Evolutionary conservation across 805 yeast species (phyloP).

Genomic region (Spathaspora boniae): DNA sequence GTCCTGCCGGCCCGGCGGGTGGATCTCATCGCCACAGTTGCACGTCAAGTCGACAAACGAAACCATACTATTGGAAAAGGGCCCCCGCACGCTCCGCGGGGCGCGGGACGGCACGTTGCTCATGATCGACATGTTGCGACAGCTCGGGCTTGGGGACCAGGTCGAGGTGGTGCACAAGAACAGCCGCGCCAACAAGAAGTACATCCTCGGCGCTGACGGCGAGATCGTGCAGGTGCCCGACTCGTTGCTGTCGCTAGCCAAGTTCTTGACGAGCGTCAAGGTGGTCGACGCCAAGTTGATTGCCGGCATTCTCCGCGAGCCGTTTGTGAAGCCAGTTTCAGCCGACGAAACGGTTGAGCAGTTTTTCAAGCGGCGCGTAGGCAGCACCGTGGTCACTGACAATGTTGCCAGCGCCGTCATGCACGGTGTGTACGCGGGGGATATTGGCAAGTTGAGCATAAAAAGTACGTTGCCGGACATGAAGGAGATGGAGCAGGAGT

Average conservation of each 20-base stretch:
- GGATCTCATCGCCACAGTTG: conserved; percentile 54
- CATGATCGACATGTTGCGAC: conserved; percentile 55
- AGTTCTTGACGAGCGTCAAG: conserved; percentile 24
- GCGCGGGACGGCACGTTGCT: conserved; percentile 73
- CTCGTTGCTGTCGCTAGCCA: conserved; percentile 23
- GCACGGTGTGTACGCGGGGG: conserved; percentile 87
- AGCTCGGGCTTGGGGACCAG: conserved; percentile 45
- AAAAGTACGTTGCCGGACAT: conserved; percentile 54
- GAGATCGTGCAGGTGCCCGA: conserved; percentile 55
- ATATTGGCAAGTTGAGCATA: conserved; percentile 62
- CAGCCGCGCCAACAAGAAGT: conserved; percentile 70
- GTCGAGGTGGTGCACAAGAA: conserved; percentile 56
- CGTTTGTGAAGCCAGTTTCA: conserved; percentile 32
- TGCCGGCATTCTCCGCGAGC: conserved; percentile 48
- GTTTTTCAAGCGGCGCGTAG: conserved; percentile 70
- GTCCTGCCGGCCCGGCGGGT: conserved; percentile 66
- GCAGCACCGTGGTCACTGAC: conserved; percentile 42
- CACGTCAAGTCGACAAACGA: conserved; percentile 19
- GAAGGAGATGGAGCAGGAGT: conserved; percentile 52
- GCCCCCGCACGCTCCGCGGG: conserved; percentile 89
- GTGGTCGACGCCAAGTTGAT: conserved; percentile 20
- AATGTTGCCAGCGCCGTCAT: conserved; percentile 76
- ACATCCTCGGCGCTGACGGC: conserved; percentile 47
- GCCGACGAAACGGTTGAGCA: conserved; percentile 70
- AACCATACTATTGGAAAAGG: conserved; percentile 61